Base-by-base conservation (phyloP, 352 stramenopile genomes). In the Phytopythium kandeliae region DNA sequence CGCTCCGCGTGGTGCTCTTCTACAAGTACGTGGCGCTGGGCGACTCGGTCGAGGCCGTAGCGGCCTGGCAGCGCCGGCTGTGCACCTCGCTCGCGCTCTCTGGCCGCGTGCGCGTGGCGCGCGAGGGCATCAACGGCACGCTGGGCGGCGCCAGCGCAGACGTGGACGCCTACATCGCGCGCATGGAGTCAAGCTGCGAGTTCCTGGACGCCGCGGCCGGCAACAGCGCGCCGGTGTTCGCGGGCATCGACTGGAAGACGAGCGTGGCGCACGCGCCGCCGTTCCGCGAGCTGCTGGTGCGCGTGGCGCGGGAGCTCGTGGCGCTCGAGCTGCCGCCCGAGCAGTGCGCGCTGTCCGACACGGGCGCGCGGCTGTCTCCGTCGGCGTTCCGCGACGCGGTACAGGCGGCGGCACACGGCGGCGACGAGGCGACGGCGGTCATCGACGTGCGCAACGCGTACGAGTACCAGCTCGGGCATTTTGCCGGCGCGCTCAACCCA, bases 61-160 rank as follows among this genome's bases (percentile, higher is more conserved):
- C 78, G 24, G 49, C 22, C 0, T 44, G 54, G 25, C 85, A 93
- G 13, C 56, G 84, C 33, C 3, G 44, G 22, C 57, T 92, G 22
- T 91, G 80, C 51, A 37, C 36, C 35, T 67, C 61, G 10, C 64
- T 93, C 36, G 31, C 47, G 30, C 79, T 96, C 55, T 64, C 58
- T 4, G 86, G 86, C 28, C 78, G 86, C 51, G 71, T 96, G 40
- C 78, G 85, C 26, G 67, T 96, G 26, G 80, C 82, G 13, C 50
- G 65, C n/a, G 86, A 96, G 51, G 86, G 86, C 37, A 81, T 96
- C 60, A 96, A 96, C 55, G 86, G 86, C 41, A 95, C 85, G 43
- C 65, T 96, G 2, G 79, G 75, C 19, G 83, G 82, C 16, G 54
- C 57, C 4, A 49, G 36, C 0, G 47, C 44, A 17, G 57, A 21